Percentiles rank a stretch among this genome's conserved stretches.
Evolutionary conservation across 257 asterid genomes (phyloP).

Genomic region (Nicotiana noctiflora): DNA sequence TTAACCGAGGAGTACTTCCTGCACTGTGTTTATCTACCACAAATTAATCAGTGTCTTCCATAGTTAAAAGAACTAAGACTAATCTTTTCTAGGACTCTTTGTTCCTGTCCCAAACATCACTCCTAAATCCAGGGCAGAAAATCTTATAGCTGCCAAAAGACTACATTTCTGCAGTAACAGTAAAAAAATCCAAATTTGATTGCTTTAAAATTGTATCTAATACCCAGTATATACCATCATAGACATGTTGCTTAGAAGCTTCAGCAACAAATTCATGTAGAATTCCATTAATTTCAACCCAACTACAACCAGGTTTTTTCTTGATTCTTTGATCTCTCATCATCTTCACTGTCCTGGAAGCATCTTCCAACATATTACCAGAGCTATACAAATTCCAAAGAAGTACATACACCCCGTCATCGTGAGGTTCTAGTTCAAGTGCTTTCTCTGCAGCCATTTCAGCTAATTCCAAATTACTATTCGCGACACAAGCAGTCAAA

Average conservation of each 20-base stretch:
- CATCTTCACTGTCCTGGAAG: constrained; percentile 39
- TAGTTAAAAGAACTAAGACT: background rate
- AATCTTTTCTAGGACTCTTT: background rate
- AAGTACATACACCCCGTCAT: constrained; percentile 59
- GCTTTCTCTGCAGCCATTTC: constrained; percentile 48
- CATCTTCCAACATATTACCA: constrained; percentile 49
- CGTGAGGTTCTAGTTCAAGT: constrained; percentile 55
- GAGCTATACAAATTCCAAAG: constrained; percentile 53
- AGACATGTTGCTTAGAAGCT: constrained; percentile 19
- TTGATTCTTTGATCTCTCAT: constrained; percentile 67
- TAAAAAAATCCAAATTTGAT: constrained; percentile 19
- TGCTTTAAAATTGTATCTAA: constrained; percentile 35
- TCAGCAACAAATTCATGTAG: constrained; percentile 77
- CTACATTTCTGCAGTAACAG: background rate
- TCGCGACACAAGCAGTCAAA: constrained; percentile 43
- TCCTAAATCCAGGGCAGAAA: background rate
- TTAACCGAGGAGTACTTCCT: background rate
- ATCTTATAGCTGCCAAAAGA: background rate
- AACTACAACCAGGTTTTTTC: constrained; percentile 86
- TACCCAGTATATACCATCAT: constrained; percentile 18
- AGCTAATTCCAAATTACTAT: constrained; percentile 51
- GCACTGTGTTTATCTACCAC: background rate
- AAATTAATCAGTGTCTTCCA: background rate
- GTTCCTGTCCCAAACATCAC: background rate
- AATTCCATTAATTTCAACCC: constrained; percentile 71